These are phyloP conservation scores for Solanum chmielewskii DNA, from an alignment of 257 asterid genomes.

Conservation along the genomic window DNA sequence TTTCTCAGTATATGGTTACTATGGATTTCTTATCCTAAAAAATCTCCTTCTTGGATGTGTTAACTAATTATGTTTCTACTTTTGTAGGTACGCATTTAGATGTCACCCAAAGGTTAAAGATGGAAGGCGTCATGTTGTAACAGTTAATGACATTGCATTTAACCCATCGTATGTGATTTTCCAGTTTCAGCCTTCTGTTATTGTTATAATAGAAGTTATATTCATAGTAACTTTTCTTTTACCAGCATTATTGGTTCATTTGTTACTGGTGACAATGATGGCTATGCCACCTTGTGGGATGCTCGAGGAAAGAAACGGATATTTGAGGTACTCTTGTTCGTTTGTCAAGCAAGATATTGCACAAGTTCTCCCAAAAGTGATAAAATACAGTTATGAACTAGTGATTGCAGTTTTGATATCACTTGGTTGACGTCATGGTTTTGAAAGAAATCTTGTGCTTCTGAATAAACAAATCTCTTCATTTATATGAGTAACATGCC, in stretches of 20 bases:
- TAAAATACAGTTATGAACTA: not conserved
- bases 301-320: slow-evolving; percentile 53
- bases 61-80: slow-evolving; percentile 1
- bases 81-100: slow-evolving; percentile 70
- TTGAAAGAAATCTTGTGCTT: not conserved
- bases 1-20: not conserved
- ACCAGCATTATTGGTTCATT: slow-evolving; percentile 44
- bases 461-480: not conserved
- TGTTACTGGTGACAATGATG: slow-evolving; percentile 74
- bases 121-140: slow-evolving; percentile 35
- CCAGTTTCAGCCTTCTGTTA: slow-evolving; percentile 6
- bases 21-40: not conserved
- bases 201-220: slow-evolving; percentile 1
- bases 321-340: slow-evolving; percentile 37
- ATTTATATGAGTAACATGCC: not conserved
- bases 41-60: not conserved
- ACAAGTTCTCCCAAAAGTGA: not conserved
- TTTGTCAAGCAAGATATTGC: not conserved
- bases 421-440: not conserved
- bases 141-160: slow-evolving; percentile 78
- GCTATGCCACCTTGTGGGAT: slow-evolving; percentile 69
- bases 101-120: slow-evolving; percentile 65
- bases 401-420: not conserved
- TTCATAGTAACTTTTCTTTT: slow-evolving; percentile 3
- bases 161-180: slow-evolving; percentile 55